These are phyloP conservation scores for Dispira simplex DNA, from an alignment of 192 early-diverging fungal species.

Conservation along the genomic window DNA sequence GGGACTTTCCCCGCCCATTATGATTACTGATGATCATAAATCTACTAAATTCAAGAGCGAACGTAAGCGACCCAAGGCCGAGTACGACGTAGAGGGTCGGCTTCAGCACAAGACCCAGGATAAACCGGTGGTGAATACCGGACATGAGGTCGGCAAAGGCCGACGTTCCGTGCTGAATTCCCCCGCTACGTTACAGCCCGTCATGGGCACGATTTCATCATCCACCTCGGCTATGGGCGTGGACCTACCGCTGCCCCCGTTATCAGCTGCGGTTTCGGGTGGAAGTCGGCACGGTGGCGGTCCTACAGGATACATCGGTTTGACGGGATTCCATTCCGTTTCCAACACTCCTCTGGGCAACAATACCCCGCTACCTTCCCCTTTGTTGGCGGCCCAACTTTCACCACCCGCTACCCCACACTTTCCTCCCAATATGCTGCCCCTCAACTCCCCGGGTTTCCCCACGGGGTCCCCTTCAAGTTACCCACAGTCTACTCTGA, in stretches of 20 bases:
- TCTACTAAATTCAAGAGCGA: constrained; percentile 49
- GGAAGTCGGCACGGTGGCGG: too few relatives aligned
- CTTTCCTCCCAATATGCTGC: not conserved
- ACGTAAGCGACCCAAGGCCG: constrained; percentile 31
- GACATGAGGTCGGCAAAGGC: constrained; percentile 2
- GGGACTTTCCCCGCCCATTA: constrained; percentile 77
- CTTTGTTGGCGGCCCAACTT: constrained; percentile 2
- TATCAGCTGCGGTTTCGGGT: too few relatives aligned
- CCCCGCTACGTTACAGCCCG: not conserved
- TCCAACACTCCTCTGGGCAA: not conserved
- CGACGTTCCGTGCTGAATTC: constrained; percentile 8
- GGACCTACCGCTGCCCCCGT: not conserved
- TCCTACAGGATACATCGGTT: not conserved
- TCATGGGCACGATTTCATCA: not conserved
- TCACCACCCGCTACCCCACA: not conserved
- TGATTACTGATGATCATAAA: constrained; percentile 98
- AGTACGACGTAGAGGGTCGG: constrained; percentile 26
- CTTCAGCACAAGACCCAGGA: constrained; percentile 19
- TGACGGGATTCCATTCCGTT: not conserved
- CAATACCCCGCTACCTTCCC: constrained; percentile 3
- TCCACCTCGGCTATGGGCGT: not conserved
- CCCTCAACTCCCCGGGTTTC: not conserved
- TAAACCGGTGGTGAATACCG: constrained; percentile 14
- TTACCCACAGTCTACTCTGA: not conserved
- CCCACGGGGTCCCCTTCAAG: not conserved